Evolutionary conservation across 1,284 basidiomycete species (phyloP).

Genomic region (Rhizoctonia solani): DNA sequence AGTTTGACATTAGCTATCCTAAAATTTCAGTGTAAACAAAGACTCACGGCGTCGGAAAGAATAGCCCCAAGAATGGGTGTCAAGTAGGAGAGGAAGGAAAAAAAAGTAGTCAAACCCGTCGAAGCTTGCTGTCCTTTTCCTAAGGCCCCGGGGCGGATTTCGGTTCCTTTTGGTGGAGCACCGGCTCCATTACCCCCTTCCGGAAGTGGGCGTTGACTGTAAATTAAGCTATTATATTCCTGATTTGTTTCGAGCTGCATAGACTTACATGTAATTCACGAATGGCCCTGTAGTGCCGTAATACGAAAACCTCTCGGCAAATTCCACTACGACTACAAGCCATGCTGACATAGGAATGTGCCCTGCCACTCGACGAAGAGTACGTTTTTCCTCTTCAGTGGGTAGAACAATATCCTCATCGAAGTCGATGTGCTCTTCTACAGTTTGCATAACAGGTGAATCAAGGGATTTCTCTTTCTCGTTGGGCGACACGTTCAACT

Average conservation of each 20-base stretch:
- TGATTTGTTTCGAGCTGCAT: not conserved
- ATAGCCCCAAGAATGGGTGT: conserved; percentile 14
- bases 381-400: conserved; percentile 65
- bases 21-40: not conserved
- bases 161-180: conserved; percentile 36
- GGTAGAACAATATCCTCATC: conserved; percentile 49
- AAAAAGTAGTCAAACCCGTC: conserved; percentile 35
- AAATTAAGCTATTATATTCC: not conserved
- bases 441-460: too few species aligned
- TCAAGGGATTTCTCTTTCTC: too few species aligned
- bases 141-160: conserved; percentile 40
- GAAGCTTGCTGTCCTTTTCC: conserved; percentile 40
- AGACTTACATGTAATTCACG: conserved; percentile 39
- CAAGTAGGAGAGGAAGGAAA: not conserved
- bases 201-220: conserved; percentile 38
- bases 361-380: conserved; percentile 66
- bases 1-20: not conserved
- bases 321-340: conserved; percentile 31
- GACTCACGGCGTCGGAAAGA: not conserved
- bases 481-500: too few species aligned
- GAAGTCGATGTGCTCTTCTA: too few species aligned
- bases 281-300: conserved; percentile 38
- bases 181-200: conserved; percentile 40
- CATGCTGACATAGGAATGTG: conserved; percentile 49
- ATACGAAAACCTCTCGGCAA: conserved; percentile 37